Percentiles rank a stretch among this genome's conserved stretches.
Conservation (phyloP, 495 filamentous ascomycete species). For the Talaromyces adpressus region DNA sequence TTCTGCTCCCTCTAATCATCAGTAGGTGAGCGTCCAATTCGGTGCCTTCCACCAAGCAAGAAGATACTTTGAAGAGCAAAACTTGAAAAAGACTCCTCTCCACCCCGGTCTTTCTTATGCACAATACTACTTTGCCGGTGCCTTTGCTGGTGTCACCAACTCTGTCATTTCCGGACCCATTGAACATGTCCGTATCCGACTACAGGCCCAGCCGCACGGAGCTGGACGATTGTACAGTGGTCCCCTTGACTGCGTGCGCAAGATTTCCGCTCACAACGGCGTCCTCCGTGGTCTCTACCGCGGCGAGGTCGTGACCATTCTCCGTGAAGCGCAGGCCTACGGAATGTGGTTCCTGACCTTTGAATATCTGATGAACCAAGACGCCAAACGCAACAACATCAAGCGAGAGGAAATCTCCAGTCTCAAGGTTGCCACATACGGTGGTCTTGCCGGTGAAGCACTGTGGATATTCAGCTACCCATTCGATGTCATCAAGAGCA, state of each 20-base stretch:
- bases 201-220: constrained; percentile 94
- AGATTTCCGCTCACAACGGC: constrained; percentile 62
- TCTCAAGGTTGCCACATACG: constrained; percentile 85
- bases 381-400: constrained; percentile 67
- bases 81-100: constrained; percentile 45
- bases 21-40: constrained; percentile 87
- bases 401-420: constrained; percentile 68
- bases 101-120: constrained; percentile 56
- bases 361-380: constrained; percentile 91
- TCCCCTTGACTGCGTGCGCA: constrained; percentile 82
- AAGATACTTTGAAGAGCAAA: constrained; percentile 70
- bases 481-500: constrained; percentile 96
- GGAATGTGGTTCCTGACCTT: constrained; percentile 92
- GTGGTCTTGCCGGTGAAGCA: constrained; percentile 87
- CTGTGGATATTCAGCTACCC: constrained; percentile 92
- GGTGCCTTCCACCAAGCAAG: constrained; percentile 93
- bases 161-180: constrained; percentile 83
- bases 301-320: constrained; percentile 74
- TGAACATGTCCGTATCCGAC: constrained; percentile 94
- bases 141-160: constrained; percentile 90
- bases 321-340: constrained; percentile 91
- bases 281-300: constrained; percentile 72
- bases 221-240: constrained; percentile 70
- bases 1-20: not conserved
- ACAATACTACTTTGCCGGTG: constrained; percentile 87